Conservation (phyloP, 1,284 basidiomycete species). For the Blastosporella zonata region DNA sequence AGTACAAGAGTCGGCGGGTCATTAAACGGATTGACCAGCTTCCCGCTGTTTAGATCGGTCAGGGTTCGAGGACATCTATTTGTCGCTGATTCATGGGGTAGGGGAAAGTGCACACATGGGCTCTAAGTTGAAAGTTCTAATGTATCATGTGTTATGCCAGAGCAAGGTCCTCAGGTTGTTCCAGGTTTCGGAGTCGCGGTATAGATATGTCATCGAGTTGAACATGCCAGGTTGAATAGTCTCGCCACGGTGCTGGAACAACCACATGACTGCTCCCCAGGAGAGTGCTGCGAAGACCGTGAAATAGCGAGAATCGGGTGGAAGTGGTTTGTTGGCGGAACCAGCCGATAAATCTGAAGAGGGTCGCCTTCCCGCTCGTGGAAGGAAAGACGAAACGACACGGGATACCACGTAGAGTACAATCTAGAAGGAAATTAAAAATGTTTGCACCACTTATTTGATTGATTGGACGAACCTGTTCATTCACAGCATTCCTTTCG, state of each 20-base stretch:
- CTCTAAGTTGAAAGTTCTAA: slow-evolving; percentile 1
- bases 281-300: slow-evolving; percentile 85
- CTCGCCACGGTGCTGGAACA: slow-evolving; percentile 85
- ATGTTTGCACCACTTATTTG: background rate
- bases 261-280: slow-evolving; percentile 98
- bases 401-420: slow-evolving; percentile 94
- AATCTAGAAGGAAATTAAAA: slow-evolving; percentile 55
- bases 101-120: background rate
- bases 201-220: slow-evolving; percentile 80
- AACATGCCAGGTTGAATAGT: slow-evolving; percentile 93
- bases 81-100: background rate
- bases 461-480: slow-evolving; percentile 68
- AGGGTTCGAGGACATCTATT: slow-evolving; percentile 2
- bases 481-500: slow-evolving; percentile 94
- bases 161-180: slow-evolving; percentile 65
- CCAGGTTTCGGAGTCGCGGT: slow-evolving; percentile 79
- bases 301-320: slow-evolving; percentile 82
- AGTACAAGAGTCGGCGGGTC: slow-evolving; percentile 61
- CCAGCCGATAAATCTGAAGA: slow-evolving; percentile 36
- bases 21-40: slow-evolving; percentile 36
- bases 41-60: slow-evolving; percentile 21
- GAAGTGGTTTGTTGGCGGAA: slow-evolving; percentile 61
- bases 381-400: slow-evolving; percentile 84
- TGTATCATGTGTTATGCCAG: slow-evolving; percentile 74
- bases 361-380: slow-evolving; percentile 59